phyloP scores from a whole-genome alignment of 805 yeast genomes.

The Lipomyces sp. region DNA sequence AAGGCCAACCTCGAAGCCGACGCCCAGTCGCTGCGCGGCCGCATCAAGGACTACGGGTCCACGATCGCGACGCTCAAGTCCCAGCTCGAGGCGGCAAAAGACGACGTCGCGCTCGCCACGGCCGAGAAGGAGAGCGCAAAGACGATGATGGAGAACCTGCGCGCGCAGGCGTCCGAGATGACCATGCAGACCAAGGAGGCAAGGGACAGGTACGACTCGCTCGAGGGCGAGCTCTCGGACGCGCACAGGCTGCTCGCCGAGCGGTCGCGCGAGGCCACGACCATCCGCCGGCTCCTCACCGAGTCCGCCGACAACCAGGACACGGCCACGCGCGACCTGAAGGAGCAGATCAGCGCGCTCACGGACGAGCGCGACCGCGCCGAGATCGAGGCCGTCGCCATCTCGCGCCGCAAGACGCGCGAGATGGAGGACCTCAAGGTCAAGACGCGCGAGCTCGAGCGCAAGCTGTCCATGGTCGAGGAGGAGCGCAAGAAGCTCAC shows the following conservation, averaged over 20 bases:
- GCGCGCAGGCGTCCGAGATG: constrained; percentile 71
- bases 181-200: constrained; percentile 65
- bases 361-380: constrained; percentile 60
- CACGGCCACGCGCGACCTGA: constrained; percentile 52
- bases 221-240: constrained; percentile 82
- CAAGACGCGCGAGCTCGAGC: constrained; percentile 44
- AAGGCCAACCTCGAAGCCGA: constrained; percentile 34
- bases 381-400: constrained; percentile 51
- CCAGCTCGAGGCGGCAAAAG: constrained; percentile 43
- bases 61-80: constrained; percentile 43
- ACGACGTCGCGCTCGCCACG: constrained; percentile 33
- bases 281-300: constrained; percentile 62
- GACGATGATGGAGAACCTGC: constrained; percentile 48
- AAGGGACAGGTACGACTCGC: constrained; percentile 54
- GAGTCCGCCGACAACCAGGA: constrained; percentile 64
- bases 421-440: constrained; percentile 63
- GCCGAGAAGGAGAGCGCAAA: constrained; percentile 39
- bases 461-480: constrained; percentile 31
- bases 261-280: constrained; percentile 71
- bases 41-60: constrained; percentile 43
- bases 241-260: constrained; percentile 70
- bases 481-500: constrained; percentile 26
- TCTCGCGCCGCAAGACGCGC: constrained; percentile 54
- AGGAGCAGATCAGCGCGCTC: constrained; percentile 48
- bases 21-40: constrained; percentile 41